Evolutionary conservation across 768 basidiomycete genomes (phyloP).

Genomic region (Boletus barrowsii): DNA sequence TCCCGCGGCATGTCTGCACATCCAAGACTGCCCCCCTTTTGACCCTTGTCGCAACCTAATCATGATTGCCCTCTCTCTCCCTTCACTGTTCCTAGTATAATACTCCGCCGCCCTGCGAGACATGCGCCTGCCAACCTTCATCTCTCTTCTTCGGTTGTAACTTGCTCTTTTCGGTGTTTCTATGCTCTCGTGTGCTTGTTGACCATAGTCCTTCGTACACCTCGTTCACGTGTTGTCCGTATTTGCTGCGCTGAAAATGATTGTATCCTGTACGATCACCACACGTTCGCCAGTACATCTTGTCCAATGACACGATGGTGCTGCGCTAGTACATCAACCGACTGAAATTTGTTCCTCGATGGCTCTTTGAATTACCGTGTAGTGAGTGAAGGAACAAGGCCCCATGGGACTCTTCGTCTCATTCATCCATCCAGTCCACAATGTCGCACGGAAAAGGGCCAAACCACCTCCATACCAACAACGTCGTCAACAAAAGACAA

Average conservation of each 20-base stretch:
- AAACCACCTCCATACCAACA: no score
- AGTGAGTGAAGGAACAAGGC: no score
- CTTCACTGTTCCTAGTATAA: slow-evolving; percentile 16
- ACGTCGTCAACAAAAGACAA: no score
- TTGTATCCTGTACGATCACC: slow-evolving; percentile 29
- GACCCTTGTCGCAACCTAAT: slow-evolving; percentile 18
- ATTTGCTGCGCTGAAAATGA: slow-evolving; percentile 29
- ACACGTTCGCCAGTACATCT: background rate
- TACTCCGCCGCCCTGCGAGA: slow-evolving; percentile 24
- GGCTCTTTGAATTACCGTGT: no score
- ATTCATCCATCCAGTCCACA: no score
- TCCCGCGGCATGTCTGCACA: slow-evolving; percentile 10
- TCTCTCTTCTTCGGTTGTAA: slow-evolving; percentile 15
- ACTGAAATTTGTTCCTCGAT: no score
- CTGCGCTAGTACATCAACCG: no score
- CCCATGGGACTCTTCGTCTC: no score
- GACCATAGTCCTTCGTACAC: slow-evolving; percentile 18
- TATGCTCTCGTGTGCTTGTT: slow-evolving; percentile 29
- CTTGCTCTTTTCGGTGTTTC: slow-evolving; percentile 18
- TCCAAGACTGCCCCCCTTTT: slow-evolving; percentile 14
- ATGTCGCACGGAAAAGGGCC: no score
- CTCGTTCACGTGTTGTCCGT: slow-evolving; percentile 29
- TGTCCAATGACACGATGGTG: background rate
- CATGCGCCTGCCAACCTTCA: slow-evolving; percentile 25
- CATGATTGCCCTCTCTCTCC: slow-evolving; percentile 4